Base-by-base conservation (phyloP, 345 rosid species). In the Eucalyptus brandiana region DNA sequence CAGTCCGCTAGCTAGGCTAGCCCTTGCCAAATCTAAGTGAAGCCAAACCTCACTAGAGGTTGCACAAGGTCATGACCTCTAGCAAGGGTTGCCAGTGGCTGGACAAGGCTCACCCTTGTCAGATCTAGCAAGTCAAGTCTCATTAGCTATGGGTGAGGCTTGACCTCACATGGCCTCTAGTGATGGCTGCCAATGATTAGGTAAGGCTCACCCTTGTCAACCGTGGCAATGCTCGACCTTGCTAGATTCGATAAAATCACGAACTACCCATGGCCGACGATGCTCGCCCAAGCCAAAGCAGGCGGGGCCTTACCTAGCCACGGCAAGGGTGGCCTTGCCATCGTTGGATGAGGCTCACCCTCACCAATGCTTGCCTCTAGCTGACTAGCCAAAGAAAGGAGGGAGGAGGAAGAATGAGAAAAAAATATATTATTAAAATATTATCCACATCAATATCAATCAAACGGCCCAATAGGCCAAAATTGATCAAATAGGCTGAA, bases 11-110 rank as follows among this genome's bases (percentile, higher is more conserved):
- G 0, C 58, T 53, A 53, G 58, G 24, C 0, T 53, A 11, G 26
- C 26, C 2, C 2, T 19, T 0, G 11, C 58, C 58, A 53, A 8
- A 0, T 6, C 0, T 51, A 51, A 0, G 9, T 1, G 2, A 51
- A 7, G 56, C 56, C 2, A 51, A 0, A 7, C 23, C 23, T 51
- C 56, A 7, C 56, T 51, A 51, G 23, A 51, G 56, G 23, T 51
- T 51, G 23, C 56, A 51, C 1, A 0, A 51, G 9, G 56, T 51
- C 54, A 6, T 1, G 0, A 0, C 23, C 54, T 51, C 9, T 2
- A 51, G 1, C 0, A 4, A 18, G 8, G 9, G 54, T 18, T 51
- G 54, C 54, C 4, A 51, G 0, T 51, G 54, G 54, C 54, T 51
- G 1, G 9, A 51, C 1, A 51, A 0, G 56, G 9, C 56, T 51